These are phyloP conservation scores for Aquanectria penicillioides DNA, from an alignment of 2,329 filamentous ascomycete genomes.

Conservation along the genomic window DNA sequence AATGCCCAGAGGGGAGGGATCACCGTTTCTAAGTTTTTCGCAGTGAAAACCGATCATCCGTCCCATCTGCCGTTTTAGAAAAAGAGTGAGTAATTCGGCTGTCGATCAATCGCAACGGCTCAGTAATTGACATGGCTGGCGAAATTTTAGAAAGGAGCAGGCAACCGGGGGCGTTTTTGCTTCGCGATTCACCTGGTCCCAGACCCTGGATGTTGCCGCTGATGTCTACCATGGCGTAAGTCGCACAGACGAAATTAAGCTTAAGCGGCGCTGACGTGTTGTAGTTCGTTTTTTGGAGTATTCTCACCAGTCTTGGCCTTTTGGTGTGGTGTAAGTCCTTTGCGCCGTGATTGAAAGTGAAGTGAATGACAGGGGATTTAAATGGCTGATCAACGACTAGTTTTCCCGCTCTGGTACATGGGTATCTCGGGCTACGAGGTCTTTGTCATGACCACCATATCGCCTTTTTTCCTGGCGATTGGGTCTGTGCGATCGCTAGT, in stretches of 20 bases:
- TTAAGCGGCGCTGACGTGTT: constrained; percentile 28
- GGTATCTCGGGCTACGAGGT: constrained; percentile 96
- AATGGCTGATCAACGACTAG: no score
- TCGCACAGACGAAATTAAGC: constrained; percentile 25
- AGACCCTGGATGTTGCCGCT: constrained; percentile 81
- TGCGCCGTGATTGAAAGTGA: neutral
- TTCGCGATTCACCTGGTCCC: constrained; percentile 76
- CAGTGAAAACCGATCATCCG: constrained; percentile 60
- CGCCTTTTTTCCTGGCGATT: constrained; percentile 82
- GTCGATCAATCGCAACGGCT: neutral
- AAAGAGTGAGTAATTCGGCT: constrained; percentile 72
- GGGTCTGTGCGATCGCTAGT: constrained; percentile 74
- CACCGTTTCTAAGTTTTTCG: constrained; percentile 57
- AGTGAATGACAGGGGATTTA: neutral
- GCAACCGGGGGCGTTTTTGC: constrained; percentile 76
- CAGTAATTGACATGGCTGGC: constrained; percentile 37
- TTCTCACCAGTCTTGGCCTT: constrained; percentile 88
- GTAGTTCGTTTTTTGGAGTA: constrained; percentile 95
- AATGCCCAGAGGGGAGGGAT: constrained; percentile 34
- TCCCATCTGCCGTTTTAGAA: constrained; percentile 65
- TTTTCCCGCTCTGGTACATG: constrained; percentile 99
- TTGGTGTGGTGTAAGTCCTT: constrained; percentile 86
- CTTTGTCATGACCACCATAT: constrained; percentile 84
- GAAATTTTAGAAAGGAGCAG: constrained; percentile 76
- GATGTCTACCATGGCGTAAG: constrained; percentile 92